Conservation (phyloP, 768 basidiomycete genomes). For the Tylopilus sp. region DNA sequence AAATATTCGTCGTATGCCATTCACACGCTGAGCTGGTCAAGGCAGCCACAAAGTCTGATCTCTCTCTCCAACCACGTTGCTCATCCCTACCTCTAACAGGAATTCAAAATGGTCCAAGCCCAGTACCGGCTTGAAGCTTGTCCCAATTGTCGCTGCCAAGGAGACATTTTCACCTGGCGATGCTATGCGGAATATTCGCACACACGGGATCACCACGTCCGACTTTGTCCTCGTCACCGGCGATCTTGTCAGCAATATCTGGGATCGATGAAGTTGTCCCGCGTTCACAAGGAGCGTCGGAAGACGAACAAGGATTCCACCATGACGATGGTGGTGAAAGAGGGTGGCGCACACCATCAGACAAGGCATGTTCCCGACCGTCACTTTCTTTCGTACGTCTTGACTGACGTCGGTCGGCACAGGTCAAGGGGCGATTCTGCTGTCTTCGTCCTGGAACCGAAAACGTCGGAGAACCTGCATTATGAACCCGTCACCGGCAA, state of each 20-base stretch:
- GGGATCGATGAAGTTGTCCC: slow-evolving; percentile 86
- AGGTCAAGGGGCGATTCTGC: slow-evolving; percentile 73
- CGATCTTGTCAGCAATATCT: slow-evolving; percentile 90
- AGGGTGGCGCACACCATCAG: slow-evolving; percentile 65
- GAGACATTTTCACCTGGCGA: slow-evolving; percentile 88
- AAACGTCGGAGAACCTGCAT: slow-evolving; percentile 78
- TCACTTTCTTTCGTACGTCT: background rate
- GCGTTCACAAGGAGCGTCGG: slow-evolving; percentile 82
- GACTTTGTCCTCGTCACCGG: slow-evolving; percentile 92
- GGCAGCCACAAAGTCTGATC: slow-evolving; percentile 67
- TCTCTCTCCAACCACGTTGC: slow-evolving; percentile 11
- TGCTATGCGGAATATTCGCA: slow-evolving; percentile 91
- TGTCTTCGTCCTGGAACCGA: slow-evolving; percentile 73
- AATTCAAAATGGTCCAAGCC: slow-evolving; percentile 85
- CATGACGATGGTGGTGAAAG: slow-evolving; percentile 94
- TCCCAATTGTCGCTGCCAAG: slow-evolving; percentile 81
- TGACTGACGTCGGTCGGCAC: slow-evolving; percentile 2
- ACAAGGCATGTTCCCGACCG: slow-evolving; percentile 52
- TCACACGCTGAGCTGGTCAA: slow-evolving; percentile 88
- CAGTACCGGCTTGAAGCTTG: slow-evolving; percentile 74
- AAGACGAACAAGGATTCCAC: slow-evolving; percentile 88
- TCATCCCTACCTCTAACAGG: slow-evolving; percentile 35
- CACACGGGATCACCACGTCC: slow-evolving; percentile 81
- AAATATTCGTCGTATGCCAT: slow-evolving; percentile 92
- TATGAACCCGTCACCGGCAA: slow-evolving; percentile 75